These are phyloP conservation scores for Trametes sp. DNA, from an alignment of 1,284 basidiomycete species.

Conservation along the genomic window DNA sequence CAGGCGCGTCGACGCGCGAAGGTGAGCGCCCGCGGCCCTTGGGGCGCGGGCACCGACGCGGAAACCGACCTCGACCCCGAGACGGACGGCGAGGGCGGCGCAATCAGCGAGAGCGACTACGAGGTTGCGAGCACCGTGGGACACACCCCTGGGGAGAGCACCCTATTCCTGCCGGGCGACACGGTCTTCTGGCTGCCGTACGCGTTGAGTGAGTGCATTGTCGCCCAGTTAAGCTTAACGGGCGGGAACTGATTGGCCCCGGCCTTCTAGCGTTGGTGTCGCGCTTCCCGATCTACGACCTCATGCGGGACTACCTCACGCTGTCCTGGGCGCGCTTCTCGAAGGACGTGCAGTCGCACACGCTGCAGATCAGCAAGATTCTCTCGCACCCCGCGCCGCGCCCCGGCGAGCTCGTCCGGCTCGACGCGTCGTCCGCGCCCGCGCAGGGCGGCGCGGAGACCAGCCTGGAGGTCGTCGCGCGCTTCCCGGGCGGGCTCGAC, in stretches of 20 bases:
- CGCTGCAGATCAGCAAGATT: slow-evolving; percentile 85
- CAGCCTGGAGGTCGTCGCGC: slow-evolving; percentile 82
- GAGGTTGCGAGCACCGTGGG: slow-evolving; percentile 79
- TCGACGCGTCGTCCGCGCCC: slow-evolving; percentile 76
- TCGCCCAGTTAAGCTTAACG: slow-evolving; percentile 15
- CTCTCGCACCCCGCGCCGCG: slow-evolving; percentile 85
- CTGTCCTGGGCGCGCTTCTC: slow-evolving; percentile 93
- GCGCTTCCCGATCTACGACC: slow-evolving; percentile 90
- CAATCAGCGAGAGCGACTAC: slow-evolving; percentile 83
- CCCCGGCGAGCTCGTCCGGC: slow-evolving; percentile 83
- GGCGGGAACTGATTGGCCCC: slow-evolving; percentile 7
- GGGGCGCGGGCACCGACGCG: slow-evolving; percentile 57
- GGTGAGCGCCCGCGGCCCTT: slow-evolving; percentile 69
- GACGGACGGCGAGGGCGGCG: slow-evolving; percentile 60
- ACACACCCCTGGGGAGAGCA: slow-evolving; percentile 85
- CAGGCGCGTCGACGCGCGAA: slow-evolving; percentile 63
- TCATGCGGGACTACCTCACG: slow-evolving; percentile 92
- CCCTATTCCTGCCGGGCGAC: slow-evolving; percentile 84
- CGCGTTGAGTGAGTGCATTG: slow-evolving; percentile 74
- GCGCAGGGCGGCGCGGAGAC: slow-evolving; percentile 56
- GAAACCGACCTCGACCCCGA: slow-evolving; percentile 81
- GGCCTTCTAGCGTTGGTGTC: slow-evolving; percentile 76
- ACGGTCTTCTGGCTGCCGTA: slow-evolving; percentile 95
- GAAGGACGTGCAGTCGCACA: slow-evolving; percentile 90
- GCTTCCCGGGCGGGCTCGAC: slow-evolving; percentile 86